Evolutionary conservation across 495 filamentous ascomycete genomes (phyloP).

Genomic region (Platismatia glauca): DNA sequence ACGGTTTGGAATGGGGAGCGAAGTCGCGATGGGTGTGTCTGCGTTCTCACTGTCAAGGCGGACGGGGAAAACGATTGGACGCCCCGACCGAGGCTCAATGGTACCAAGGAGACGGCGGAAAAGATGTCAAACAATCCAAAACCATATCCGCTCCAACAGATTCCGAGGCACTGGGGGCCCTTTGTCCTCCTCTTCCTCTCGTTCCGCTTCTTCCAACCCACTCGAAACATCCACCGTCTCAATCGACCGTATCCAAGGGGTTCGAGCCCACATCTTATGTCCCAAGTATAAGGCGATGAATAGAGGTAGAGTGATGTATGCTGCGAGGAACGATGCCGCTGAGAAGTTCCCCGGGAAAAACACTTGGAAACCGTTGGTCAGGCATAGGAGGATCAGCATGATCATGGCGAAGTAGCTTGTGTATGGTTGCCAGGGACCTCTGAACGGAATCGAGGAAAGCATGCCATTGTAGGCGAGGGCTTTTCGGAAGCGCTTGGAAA

Average conservation of each 20-base stretch:
- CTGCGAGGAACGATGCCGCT: slow-evolving; percentile 43
- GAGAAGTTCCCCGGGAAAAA: slow-evolving; percentile 32
- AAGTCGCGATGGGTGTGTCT: too few relatives aligned
- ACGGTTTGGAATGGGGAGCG: too few relatives aligned
- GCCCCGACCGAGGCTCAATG: too few relatives aligned
- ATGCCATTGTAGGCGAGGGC: slow-evolving; percentile 35
- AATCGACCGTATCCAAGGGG: slow-evolving; percentile 17
- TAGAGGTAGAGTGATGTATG: slow-evolving; percentile 54
- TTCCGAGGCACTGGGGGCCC: too few relatives aligned
- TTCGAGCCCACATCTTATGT: slow-evolving; percentile 45
- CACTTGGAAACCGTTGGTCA: slow-evolving; percentile 32
- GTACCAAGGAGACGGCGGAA: too few relatives aligned
- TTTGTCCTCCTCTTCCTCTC: slow-evolving; percentile 35
- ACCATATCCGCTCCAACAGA: too few relatives aligned
- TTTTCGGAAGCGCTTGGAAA: slow-evolving; percentile 41
- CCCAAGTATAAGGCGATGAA: slow-evolving; percentile 50
- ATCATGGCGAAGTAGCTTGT: slow-evolving; percentile 20
- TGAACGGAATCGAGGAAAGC: slow-evolving; percentile 22
- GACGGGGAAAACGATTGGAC: too few relatives aligned
- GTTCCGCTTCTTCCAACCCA: slow-evolving; percentile 45
- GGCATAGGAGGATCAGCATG: slow-evolving; percentile 8
- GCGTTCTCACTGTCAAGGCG: too few relatives aligned
- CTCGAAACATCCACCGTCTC: slow-evolving; percentile 37
- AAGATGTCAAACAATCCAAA: too few relatives aligned
- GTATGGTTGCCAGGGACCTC: slow-evolving; percentile 23